Conservation (phyloP, 2,329 filamentous ascomycete genomes). For the Talaromyces sp. region DNA sequence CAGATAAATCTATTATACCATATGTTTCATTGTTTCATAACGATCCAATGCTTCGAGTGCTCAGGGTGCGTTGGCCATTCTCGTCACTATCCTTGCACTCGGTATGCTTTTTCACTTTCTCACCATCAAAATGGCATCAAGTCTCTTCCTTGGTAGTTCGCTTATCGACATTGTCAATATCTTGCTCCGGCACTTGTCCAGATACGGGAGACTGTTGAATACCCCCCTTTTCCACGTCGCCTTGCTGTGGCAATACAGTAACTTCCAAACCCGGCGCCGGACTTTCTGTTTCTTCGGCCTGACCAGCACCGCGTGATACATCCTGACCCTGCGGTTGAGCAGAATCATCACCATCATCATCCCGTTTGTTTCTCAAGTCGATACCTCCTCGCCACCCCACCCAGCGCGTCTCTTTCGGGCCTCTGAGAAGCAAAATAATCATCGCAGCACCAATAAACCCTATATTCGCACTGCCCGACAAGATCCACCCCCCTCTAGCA, state of each 20-base stretch:
- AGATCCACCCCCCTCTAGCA: constrained; percentile 52
- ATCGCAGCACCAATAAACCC: constrained; percentile 49
- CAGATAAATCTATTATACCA: background rate
- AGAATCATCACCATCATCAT: background rate
- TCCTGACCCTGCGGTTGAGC: background rate
- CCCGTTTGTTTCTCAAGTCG: constrained; percentile 32
- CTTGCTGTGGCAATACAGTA: background rate
- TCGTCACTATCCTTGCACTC: background rate
- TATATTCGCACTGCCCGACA: constrained; percentile 53
- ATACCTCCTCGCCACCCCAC: constrained; percentile 57
- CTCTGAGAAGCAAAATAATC: constrained; percentile 43
- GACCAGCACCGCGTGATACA: background rate
- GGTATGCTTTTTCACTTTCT: background rate
- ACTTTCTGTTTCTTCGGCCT: background rate
- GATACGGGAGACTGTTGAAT: background rate
- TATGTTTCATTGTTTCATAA: background rate
- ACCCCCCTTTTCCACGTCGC: background rate
- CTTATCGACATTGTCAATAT: background rate
- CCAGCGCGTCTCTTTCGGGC: constrained; percentile 56
- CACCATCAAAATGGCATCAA: background rate
- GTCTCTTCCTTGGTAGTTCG: background rate
- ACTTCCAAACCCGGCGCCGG: background rate
- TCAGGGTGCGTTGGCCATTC: background rate
- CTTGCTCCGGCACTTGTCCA: background rate
- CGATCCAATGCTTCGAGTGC: background rate